A percentile compares a stretch with the other conserved stretches of the same genome.
These are phyloP conservation scores for Penicillium samsonianum DNA, from an alignment of 495 filamentous ascomycete species.

Conservation along the genomic window DNA sequence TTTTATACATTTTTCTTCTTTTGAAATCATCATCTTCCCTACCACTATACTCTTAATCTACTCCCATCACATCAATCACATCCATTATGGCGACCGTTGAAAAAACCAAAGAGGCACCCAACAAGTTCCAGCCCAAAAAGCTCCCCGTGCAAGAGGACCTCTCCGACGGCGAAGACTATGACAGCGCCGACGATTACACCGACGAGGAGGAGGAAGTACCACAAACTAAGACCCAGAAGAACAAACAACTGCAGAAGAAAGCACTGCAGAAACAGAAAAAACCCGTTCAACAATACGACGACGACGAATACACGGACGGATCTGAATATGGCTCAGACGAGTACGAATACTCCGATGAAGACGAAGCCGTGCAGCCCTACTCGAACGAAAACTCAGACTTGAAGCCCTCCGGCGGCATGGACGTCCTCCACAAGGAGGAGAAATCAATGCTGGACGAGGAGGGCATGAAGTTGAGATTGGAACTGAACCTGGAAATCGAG, in stretches of 20 bases:
- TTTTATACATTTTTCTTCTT: constrained; percentile 2
- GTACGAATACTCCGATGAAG: constrained; percentile 32
- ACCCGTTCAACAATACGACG: constrained; percentile 23
- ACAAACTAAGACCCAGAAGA: constrained; percentile 31
- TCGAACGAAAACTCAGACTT: constrained; percentile 16
- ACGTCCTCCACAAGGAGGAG: constrained; percentile 31
- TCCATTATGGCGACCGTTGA: constrained; percentile 44
- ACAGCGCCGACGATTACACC: constrained; percentile 36
- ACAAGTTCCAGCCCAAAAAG: constrained; percentile 35
- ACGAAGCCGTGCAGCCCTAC: constrained; percentile 51
- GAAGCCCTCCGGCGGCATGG: constrained; percentile 34
- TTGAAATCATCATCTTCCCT: background rate
- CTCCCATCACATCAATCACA: background rate
- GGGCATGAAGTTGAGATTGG: constrained; percentile 70
- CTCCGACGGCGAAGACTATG: constrained; percentile 44
- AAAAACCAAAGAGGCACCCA: constrained; percentile 39
- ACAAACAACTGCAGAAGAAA: constrained; percentile 26
- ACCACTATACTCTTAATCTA: constrained; percentile 5
- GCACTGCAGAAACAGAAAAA: constrained; percentile 33
- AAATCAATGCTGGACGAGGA: constrained; percentile 44
- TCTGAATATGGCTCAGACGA: constrained; percentile 59
- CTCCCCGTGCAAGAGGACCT: constrained; percentile 40
- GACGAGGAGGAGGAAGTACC: constrained; percentile 7
- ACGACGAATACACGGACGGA: constrained; percentile 50
- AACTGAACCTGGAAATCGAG: constrained; percentile 86